These are phyloP conservation scores for Aspergillus calidoustus DNA, from an alignment of 2,329 filamentous ascomycete genomes.

Conservation along the genomic window DNA sequence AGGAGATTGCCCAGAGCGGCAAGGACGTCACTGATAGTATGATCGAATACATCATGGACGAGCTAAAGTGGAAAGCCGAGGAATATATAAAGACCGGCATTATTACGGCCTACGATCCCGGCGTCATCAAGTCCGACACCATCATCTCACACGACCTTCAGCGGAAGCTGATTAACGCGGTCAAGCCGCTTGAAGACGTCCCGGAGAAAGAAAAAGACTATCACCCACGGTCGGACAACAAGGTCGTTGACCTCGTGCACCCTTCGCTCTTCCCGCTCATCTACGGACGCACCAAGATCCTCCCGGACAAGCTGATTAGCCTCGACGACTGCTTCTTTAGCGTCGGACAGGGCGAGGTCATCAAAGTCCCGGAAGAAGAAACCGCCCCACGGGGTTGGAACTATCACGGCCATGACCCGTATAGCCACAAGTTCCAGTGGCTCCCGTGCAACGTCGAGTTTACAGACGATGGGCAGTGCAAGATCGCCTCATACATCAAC, in stretches of 20 bases:
- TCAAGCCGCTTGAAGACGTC: slow-evolving; percentile 55
- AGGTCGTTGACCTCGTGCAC: slow-evolving; percentile 68
- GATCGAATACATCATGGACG: neutral
- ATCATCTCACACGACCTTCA: slow-evolving; percentile 48
- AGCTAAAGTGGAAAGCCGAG: neutral
- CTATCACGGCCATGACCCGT: neutral
- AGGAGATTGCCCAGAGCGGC: neutral
- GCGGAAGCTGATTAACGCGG: slow-evolving; percentile 51
- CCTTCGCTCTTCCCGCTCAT: slow-evolving; percentile 56
- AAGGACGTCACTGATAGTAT: neutral
- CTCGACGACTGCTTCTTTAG: slow-evolving; percentile 31
- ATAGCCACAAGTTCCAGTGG: slow-evolving; percentile 52
- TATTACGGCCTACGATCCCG: slow-evolving; percentile 43
- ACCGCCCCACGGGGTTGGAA: neutral
- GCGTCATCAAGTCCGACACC: slow-evolving; percentile 60
- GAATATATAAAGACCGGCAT: neutral
- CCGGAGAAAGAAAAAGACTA: slow-evolving; percentile 60
- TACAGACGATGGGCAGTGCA: slow-evolving; percentile 22
- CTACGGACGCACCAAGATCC: slow-evolving; percentile 33
- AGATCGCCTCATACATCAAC: slow-evolving; percentile 50
- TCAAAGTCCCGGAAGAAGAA: neutral
- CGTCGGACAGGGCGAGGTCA: slow-evolving; percentile 32
- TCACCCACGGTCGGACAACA: slow-evolving; percentile 62
- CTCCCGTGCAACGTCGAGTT: slow-evolving; percentile 47
- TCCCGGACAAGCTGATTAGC: slow-evolving; percentile 25